phyloP scores from a whole-genome alignment of 129 eudicot species.

The Deinandra increscens region DNA sequence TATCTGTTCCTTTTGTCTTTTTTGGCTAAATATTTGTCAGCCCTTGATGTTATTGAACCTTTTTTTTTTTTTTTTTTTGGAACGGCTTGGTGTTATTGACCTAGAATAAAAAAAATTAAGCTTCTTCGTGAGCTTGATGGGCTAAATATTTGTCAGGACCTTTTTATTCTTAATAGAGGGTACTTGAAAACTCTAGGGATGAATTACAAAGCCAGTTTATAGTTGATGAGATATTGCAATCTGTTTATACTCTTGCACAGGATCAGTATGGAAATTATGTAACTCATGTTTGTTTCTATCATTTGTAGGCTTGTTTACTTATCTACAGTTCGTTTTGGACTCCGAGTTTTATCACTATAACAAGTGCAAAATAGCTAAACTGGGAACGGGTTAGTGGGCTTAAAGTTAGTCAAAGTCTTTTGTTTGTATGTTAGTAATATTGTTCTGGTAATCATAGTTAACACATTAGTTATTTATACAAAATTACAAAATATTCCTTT shows the following conservation, averaged over 20 bases:
- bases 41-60: no score
- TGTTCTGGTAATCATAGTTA: neutral
- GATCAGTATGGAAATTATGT: constrained; percentile 79
- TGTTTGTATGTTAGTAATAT: neutral
- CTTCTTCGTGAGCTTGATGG: no score
- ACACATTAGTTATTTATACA: neutral
- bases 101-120: no score
- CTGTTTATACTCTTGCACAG: constrained; percentile 59
- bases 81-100: no score
- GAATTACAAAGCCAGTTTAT: constrained; percentile 59
- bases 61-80: no score
- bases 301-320: no score
- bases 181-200: constrained; percentile 56
- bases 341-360: neutral
- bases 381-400: neutral
- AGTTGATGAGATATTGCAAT: constrained; percentile 73
- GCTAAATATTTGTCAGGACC: no score
- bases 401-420: neutral
- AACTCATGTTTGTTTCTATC: constrained; percentile 67
- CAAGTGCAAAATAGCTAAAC: neutral
- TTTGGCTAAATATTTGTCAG: no score
- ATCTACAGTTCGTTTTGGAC: neutral
- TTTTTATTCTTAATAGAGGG: constrained; percentile 49
- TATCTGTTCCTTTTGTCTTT: no score
- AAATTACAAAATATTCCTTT: no score